phyloP scores from a whole-genome alignment of 2,329 filamentous ascomycete species.

The Teratosphaeria pseudoeucalypti region DNA sequence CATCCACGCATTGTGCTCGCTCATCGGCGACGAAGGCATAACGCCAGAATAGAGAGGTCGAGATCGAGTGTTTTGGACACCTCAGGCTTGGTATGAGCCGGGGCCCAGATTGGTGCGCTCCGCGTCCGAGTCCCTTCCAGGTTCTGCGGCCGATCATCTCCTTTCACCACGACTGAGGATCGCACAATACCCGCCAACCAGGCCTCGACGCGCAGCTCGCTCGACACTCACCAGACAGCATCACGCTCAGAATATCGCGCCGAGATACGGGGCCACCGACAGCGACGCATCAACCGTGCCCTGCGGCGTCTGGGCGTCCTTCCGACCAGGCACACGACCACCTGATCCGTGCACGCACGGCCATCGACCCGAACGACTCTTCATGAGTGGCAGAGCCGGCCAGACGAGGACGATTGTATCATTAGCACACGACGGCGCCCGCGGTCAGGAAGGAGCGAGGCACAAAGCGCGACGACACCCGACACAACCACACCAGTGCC shows the following conservation, averaged over 20 bases:
- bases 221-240: background rate
- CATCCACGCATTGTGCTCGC: background rate
- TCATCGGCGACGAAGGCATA: background rate
- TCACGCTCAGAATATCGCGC: background rate
- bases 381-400: background rate
- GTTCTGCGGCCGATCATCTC: background rate
- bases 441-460: background rate
- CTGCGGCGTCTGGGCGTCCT: background rate
- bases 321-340: background rate
- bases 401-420: background rate
- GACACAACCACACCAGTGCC: background rate
- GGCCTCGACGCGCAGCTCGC: background rate
- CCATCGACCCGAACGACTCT: background rate
- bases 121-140: background rate
- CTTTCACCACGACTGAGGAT: constrained; percentile 1
- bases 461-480: background rate
- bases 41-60: background rate
- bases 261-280: background rate
- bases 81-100: background rate
- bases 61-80: background rate
- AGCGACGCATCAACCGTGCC: background rate
- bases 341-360: background rate
- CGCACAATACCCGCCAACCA: background rate
- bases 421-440: background rate
- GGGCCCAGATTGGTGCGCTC: background rate